Evolutionary conservation across 202 grass and related monocot genomes (phyloP), one percentile per base, ranked within the genome.

Genomic region (Zoysia matrella): DNA sequence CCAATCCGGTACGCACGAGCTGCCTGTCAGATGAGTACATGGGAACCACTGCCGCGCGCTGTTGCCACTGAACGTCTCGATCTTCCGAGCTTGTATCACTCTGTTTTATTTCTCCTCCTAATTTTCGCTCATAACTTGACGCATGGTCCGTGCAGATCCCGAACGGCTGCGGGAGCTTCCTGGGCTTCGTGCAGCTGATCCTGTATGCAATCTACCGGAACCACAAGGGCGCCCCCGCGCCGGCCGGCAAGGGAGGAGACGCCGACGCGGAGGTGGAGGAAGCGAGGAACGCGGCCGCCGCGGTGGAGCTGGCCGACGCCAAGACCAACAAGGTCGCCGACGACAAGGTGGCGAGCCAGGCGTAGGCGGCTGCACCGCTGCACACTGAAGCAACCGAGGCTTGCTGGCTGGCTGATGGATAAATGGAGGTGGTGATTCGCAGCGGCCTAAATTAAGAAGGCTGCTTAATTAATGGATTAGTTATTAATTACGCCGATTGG

Each of bases 121-220:
- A 46, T 46, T 46, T 46, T 5, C 5, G 45, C 45, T 2, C 45
- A 46, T 11, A 30, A 41, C 9, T 15, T 76, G 52, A 30, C 8
- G 52, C 40, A 44, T 49, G 22, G 22, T 22, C 22, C 22, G 22
- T 22, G 53, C 83, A 99, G 96, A 89, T 99, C 72, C 96, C 93
- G 3, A 99, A 99, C 60, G 96, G 96, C 5, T 99, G 93, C 81
- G 96, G 96, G 40, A 90, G 89, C 65, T 71, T 81, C 30, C 82
- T 99, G 61, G 96, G 96, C 65, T 65, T 94, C 47, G 42, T 79
- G 74, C 96, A 99, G 80, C 84, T 99, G 6, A 87, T 99, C 68
- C 77, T 99, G 6, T 98, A 95, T 66, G 72, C 81, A 45, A 92
- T 98, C 63, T 98, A 98, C 82, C 94, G 92, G 63, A 93, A 98